phyloP scores from a whole-genome alignment of 2,329 filamentous ascomycete genomes.

The Zasmidium cellare region DNA sequence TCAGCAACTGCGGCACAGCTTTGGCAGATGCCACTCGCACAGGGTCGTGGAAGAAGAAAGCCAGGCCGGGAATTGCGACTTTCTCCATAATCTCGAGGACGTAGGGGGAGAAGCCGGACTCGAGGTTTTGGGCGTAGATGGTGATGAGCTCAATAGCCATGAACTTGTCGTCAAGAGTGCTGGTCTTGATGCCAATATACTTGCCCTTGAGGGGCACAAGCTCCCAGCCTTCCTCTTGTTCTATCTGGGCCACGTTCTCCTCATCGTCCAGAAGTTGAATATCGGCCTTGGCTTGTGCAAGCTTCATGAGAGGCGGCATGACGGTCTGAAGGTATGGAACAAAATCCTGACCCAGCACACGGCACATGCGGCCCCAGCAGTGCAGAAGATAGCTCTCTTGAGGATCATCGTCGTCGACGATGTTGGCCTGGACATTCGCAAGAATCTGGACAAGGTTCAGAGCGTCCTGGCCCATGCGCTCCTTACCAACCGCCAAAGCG shows the following conservation, averaged over 20 bases:
- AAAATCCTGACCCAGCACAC: slow-evolving; percentile 87
- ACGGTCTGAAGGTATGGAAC: slow-evolving; percentile 88
- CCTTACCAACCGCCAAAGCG: slow-evolving; percentile 89
- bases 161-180: slow-evolving; percentile 95
- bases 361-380: slow-evolving; percentile 99
- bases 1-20: slow-evolving; percentile 87
- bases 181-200: slow-evolving; percentile 97
- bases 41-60: slow-evolving; percentile 99
- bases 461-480: slow-evolving; percentile 85
- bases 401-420: slow-evolving; percentile 89
- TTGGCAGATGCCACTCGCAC: slow-evolving; percentile 94
- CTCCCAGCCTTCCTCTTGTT: slow-evolving; percentile 97
- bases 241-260: slow-evolving; percentile 86
- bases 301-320: slow-evolving; percentile 88
- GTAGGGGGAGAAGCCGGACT: slow-evolving; percentile 87
- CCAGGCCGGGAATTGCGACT: slow-evolving; percentile 87
- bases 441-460: slow-evolving; percentile 84
- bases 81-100: slow-evolving; percentile 94
- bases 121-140: slow-evolving; percentile 95
- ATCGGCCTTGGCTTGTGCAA: slow-evolving; percentile 93
- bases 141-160: slow-evolving; percentile 99
- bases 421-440: slow-evolving; percentile 80
- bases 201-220: slow-evolving; percentile 95
- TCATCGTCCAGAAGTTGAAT: slow-evolving; percentile 95
- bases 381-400: slow-evolving; percentile 97